Percentiles rank a stretch among this genome's conserved stretches.
These are phyloP conservation scores for Solanum paucissectum DNA, from an alignment of 257 asterid genomes.

Conservation along the genomic window DNA sequence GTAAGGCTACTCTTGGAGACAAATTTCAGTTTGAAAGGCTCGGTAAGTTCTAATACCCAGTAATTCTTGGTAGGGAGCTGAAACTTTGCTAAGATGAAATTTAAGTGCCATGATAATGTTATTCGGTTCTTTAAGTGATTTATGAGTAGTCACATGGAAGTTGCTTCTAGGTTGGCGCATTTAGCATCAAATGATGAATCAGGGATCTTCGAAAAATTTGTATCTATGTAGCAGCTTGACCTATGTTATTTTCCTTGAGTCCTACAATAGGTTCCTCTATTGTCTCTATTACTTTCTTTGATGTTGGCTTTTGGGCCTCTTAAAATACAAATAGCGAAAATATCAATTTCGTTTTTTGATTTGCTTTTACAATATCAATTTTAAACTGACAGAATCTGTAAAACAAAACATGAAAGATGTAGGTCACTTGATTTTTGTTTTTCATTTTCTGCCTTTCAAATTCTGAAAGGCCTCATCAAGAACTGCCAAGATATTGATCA, in stretches of 20 bases:
- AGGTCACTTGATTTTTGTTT: background rate
- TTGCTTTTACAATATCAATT: background rate
- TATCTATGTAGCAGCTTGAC: background rate
- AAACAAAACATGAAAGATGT: background rate
- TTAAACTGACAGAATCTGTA: background rate
- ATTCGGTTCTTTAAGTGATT: background rate
- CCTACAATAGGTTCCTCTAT: background rate
- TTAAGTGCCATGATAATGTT: background rate
- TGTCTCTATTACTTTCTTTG: background rate
- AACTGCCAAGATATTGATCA: background rate
- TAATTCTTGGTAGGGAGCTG: background rate
- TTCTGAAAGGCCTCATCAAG: background rate
- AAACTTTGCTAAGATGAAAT: background rate
- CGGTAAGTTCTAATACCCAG: constrained; percentile 33
- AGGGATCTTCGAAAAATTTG: background rate
- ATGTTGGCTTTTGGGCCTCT: background rate
- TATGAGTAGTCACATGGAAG: background rate
- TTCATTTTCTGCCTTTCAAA: background rate
- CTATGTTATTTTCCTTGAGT: background rate
- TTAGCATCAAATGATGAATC: background rate
- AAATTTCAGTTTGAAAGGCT: constrained; percentile 88
- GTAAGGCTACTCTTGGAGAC: constrained; percentile 59
- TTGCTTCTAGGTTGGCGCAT: background rate
- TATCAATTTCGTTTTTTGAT: background rate
- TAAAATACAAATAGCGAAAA: background rate